Conservation (phyloP, 768 basidiomycete genomes). For the Royoungia palumana region DNA sequence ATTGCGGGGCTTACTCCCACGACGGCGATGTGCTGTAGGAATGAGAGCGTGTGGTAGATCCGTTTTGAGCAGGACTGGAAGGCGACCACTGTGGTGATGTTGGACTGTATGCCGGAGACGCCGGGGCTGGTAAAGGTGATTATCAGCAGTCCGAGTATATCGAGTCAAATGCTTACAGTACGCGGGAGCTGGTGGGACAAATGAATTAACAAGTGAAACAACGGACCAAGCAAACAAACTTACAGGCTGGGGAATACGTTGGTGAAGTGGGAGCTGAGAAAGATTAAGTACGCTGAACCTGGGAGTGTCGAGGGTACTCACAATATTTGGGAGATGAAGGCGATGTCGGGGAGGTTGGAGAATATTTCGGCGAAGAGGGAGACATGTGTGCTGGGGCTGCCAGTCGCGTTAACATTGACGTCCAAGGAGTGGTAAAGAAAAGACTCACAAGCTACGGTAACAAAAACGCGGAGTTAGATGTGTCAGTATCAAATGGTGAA, state of each 20-base stretch:
- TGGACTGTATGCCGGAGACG: constrained; percentile 83
- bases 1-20: constrained; percentile 39
- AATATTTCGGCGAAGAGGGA: constrained; percentile 89
- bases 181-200: constrained; percentile 54
- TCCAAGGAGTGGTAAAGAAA: not conserved
- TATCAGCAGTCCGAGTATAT: constrained; percentile 6
- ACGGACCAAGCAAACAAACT: constrained; percentile 32
- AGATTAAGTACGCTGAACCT: constrained; percentile 8
- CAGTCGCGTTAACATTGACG: constrained; percentile 8
- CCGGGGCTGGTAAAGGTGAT: constrained; percentile 52
- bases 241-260: constrained; percentile 84
- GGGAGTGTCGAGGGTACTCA: constrained; percentile 36
- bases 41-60: constrained; percentile 37
- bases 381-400: constrained; percentile 79
- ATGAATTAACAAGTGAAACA: constrained; percentile 3
- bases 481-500: constrained; percentile 23
- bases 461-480: constrained; percentile 1
- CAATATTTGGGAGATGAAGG: constrained; percentile 93
- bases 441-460: constrained; percentile 58
- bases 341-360: constrained; percentile 89
- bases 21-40: constrained; percentile 51
- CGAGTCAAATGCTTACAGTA: constrained; percentile 57
- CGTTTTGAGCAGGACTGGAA: constrained; percentile 67
- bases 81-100: constrained; percentile 85
- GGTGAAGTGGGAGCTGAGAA: constrained; percentile 77